Base-by-base conservation (phyloP, 192 early-diverging fungal species). In the Diversispora epigaea region DNA sequence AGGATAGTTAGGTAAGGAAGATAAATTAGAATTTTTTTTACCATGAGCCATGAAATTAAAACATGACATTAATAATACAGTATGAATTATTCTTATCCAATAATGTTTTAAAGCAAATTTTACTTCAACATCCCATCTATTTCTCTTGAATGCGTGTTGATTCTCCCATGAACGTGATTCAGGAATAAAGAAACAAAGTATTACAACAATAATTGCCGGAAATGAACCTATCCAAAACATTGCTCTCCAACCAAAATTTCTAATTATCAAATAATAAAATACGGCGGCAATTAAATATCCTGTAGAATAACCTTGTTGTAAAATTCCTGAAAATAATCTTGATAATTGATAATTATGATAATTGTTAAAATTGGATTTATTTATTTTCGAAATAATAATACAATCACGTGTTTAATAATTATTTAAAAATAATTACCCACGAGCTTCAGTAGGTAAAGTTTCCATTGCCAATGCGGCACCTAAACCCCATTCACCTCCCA, bases 401-500 rank as follows among this genome's bases (percentile, higher is more conserved):
- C 0, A 14, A 49, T 49, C 47, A 49, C 47, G 47, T 32, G 25
- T 32, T 32, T 32, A 32, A n/a, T n/a, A 41, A 32, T 32, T 32
- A 32, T 8, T 49, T 14, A 63, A 63, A 64, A 43, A 9, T 64
- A 10, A 12, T 5, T 64, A 64, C 52, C 92, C 92, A 49, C 91
- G 82, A 71, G 85, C 79, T 78, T 91, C 87, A 14, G 84, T 72
- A 0, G 91, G 92, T 14, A 93, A 69, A 49, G 81, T 78, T 80
- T 93, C 92, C 86, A 93, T 85, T 1, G 92, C 89, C 65, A 93
- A 78, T 77, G 87, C 83, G 44, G 88, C 88, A 15, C 89, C 87
- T 21, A 93, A 84, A 15, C 91, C 92, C 92, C 91, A 90, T 44
- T 87, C 85, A 46, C 89, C 91, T 40, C 91, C 92, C 88, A 93